phyloP scores from a whole-genome alignment of 495 filamentous ascomycete genomes.

The Hypoxylon lenormandii region DNA sequence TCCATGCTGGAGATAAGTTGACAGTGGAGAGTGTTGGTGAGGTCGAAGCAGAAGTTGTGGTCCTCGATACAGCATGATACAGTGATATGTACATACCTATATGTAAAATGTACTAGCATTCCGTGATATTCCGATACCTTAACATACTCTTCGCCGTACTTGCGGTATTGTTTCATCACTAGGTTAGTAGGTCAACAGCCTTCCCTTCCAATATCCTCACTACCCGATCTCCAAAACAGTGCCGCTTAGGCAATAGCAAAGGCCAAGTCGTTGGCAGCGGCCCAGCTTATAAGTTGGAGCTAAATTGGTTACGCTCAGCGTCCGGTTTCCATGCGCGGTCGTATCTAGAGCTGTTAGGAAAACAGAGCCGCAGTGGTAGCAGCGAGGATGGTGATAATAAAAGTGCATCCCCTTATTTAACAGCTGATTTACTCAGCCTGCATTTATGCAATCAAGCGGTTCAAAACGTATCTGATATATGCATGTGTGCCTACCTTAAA shows the following conservation, averaged over 20 bases:
- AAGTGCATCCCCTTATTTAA: too few species aligned
- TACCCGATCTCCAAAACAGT: slow-evolving; percentile 9
- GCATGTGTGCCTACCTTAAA: too few species aligned
- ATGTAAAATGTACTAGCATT: not conserved
- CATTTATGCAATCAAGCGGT: too few species aligned
- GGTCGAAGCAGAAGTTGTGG: slow-evolving; percentile 73
- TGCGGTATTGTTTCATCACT: not conserved
- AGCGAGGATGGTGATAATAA: too few species aligned
- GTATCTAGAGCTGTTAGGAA: slow-evolving; percentile 2
- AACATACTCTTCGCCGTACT: not conserved
- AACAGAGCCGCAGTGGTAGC: not conserved
- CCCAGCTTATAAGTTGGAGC: slow-evolving; percentile 15
- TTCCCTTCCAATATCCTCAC: not conserved
- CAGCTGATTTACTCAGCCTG: too few species aligned
- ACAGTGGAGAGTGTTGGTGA: slow-evolving; percentile 73
- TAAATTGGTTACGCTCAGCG: not conserved
- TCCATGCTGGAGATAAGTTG: slow-evolving; percentile 69
- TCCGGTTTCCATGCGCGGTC: not conserved
- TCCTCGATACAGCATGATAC: slow-evolving; percentile 68
- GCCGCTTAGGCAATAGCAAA: slow-evolving; percentile 5
- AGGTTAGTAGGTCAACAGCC: too few species aligned
- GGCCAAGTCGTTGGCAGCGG: slow-evolving; percentile 7
- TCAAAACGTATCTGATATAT: too few species aligned
- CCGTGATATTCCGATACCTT: not conserved
- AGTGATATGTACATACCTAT: not conserved